A percentile compares a stretch with the other conserved stretches of the same genome.
phyloP scores from a whole-genome alignment of 2,329 filamentous ascomycete species.

The Pseudogymnoascus sp. region DNA sequence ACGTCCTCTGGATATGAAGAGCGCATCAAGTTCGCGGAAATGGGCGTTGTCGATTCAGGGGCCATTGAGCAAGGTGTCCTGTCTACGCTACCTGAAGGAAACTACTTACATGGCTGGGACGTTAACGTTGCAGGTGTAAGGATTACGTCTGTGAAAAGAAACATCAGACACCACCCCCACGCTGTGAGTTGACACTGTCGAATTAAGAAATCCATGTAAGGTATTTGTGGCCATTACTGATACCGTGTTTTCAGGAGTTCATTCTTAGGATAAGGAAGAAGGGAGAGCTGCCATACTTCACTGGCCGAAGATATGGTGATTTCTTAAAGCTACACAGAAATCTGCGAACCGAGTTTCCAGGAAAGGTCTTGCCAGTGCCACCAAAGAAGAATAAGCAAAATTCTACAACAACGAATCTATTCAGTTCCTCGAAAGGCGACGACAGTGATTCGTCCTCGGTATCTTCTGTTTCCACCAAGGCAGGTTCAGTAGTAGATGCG shows the following conservation, averaged over 20 bases:
- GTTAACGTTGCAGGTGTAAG: constrained; percentile 89
- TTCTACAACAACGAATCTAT: constrained; percentile 52
- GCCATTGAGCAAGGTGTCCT: constrained; percentile 86
- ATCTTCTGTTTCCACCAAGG: constrained; percentile 40
- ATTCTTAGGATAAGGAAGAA: constrained; percentile 75
- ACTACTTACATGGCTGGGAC: constrained; percentile 93
- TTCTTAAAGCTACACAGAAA: constrained; percentile 73
- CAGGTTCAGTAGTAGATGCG: constrained; percentile 14
- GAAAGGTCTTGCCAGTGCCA: constrained; percentile 76
- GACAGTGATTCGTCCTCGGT: constrained; percentile 73
- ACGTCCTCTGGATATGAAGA: constrained; percentile 97
- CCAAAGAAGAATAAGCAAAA: constrained; percentile 87
- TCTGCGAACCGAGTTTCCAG: constrained; percentile 76
- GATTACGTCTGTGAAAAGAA: constrained; percentile 71
- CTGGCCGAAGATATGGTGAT: constrained; percentile 81
- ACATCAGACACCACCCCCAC: constrained; percentile 82
- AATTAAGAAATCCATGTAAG: background rate
- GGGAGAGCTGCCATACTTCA: constrained; percentile 65
- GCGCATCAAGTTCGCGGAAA: constrained; percentile 89
- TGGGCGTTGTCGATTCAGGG: constrained; percentile 89
- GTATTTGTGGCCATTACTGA: background rate
- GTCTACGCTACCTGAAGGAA: constrained; percentile 79
- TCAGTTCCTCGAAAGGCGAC: constrained; percentile 43
- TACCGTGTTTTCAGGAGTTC: constrained; percentile 58
- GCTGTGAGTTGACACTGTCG: constrained; percentile 48